phyloP scores from a whole-genome alignment of 768 basidiomycete species.

The Hydnomerulius pinastri region DNA sequence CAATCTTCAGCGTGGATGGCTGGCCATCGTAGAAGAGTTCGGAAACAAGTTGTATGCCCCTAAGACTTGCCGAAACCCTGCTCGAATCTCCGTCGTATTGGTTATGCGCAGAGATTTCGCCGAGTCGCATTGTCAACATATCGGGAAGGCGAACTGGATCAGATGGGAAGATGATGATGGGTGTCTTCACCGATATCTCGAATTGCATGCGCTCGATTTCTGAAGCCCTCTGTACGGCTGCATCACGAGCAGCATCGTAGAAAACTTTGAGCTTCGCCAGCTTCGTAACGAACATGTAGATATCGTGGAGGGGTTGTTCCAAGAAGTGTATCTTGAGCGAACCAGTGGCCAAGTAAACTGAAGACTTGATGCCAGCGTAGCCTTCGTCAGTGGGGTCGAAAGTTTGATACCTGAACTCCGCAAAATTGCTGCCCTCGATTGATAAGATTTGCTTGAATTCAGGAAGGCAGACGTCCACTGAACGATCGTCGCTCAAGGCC shows the following conservation, averaged over 20 bases:
- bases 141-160: slow-evolving; percentile 63
- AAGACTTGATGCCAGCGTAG: slow-evolving; percentile 81
- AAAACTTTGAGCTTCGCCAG: slow-evolving; percentile 90
- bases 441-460: slow-evolving; percentile 86
- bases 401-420: slow-evolving; percentile 92
- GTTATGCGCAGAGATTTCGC: slow-evolving; percentile 86
- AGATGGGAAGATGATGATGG: slow-evolving; percentile 87
- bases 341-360: slow-evolving; percentile 79
- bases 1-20: slow-evolving; percentile 71
- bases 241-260: slow-evolving; percentile 93
- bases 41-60: slow-evolving; percentile 83
- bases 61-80: slow-evolving; percentile 72
- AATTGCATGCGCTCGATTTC: slow-evolving; percentile 95
- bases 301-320: slow-evolving; percentile 86
- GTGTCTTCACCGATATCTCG: slow-evolving; percentile 85
- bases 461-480: slow-evolving; percentile 48
- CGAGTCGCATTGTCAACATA: slow-evolving; percentile 77
- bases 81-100: slow-evolving; percentile 56
- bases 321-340: slow-evolving; percentile 89
- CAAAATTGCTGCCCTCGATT: slow-evolving; percentile 93
- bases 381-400: slow-evolving; percentile 72
- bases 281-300: slow-evolving; percentile 81
- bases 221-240: slow-evolving; percentile 89
- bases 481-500: slow-evolving; percentile 74
- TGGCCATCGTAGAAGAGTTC: slow-evolving; percentile 52